A percentile compares a stretch with the other conserved stretches of the same genome.
phyloP scores from a whole-genome alignment of 306 rosid genomes.

The Hippophae tibetana region DNA sequence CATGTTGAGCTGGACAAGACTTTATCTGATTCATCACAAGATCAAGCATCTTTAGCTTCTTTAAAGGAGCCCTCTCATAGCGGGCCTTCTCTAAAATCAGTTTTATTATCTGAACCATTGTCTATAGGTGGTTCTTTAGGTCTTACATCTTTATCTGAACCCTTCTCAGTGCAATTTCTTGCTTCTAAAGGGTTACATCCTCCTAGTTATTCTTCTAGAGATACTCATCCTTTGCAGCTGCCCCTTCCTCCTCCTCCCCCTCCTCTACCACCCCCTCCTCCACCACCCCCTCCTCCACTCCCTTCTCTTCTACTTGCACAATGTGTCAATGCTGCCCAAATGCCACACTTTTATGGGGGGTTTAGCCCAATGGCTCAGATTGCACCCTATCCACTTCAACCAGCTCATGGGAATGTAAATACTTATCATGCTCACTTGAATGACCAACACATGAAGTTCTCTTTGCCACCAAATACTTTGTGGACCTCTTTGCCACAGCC shows the following conservation, averaged over 20 bases:
- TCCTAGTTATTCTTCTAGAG: slow-evolving; percentile 26
- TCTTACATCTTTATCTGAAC: slow-evolving; percentile 30
- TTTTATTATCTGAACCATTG: slow-evolving; percentile 29
- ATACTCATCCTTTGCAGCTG: slow-evolving; percentile 29
- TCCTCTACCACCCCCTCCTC: too few relatives aligned
- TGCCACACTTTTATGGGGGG: slow-evolving; percentile 35
- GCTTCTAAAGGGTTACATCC: slow-evolving; percentile 32
- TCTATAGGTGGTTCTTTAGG: slow-evolving; percentile 30
- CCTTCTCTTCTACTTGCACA: slow-evolving; percentile 27
- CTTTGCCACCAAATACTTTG: slow-evolving; percentile 33
- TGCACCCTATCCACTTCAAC: slow-evolving; percentile 44
- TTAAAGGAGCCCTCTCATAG: slow-evolving; percentile 31
- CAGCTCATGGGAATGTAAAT: slow-evolving; percentile 30
- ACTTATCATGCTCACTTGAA: slow-evolving; percentile 34
- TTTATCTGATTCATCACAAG: slow-evolving; percentile 26
- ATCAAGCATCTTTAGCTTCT: slow-evolving; percentile 28
- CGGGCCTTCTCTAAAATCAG: slow-evolving; percentile 21
- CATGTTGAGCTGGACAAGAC: slow-evolving; percentile 28
- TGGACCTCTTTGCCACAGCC: slow-evolving; percentile 50
- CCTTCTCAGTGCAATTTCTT: slow-evolving; percentile 24
- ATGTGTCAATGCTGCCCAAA: slow-evolving; percentile 37
- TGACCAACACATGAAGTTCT: slow-evolving; percentile 39
- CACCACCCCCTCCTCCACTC: too few relatives aligned
- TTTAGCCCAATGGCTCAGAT: slow-evolving; percentile 35
- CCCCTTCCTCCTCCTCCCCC: slow-evolving; percentile 42